Base-by-base conservation (phyloP, 2,329 filamentous ascomycete genomes). In the Orbilia javanica region DNA sequence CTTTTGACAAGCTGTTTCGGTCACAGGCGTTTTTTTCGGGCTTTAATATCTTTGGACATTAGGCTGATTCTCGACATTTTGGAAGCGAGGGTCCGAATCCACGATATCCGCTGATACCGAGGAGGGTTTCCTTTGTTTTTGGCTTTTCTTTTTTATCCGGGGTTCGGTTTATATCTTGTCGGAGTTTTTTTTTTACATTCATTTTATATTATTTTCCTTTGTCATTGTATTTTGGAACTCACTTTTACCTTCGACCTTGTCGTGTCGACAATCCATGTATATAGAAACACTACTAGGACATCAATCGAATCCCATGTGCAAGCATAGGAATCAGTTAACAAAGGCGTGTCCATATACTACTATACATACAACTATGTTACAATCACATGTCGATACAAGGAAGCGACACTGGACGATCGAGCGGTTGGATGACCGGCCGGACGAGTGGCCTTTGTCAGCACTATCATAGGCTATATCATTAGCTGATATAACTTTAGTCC, bases 21-120 rank as follows among this genome's bases (percentile, higher is more conserved):
- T 57, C 22, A 18, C 31, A 25, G 34, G 34, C 31, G 55, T 60
- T 60, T 20, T 44, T 36, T 42, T 42, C 34, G 55, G 55, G 10
- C 5, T 60, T 42, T 42, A 60, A 57, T 50, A 34, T 55, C 18
- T 65, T 60, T 44, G 18, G 18, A 20, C 25, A 73, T 73, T 53
- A 73, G 69, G 60, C 69, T 73, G 69, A 73, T 73, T 73, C 57
- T 65, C 36, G 60, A 55, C 62, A 22, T 18, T 44, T 64, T 73
- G 69, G 69, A 73, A 73, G 69, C 69, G 69, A 73, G 60, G 29
- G 69, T 39, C 67, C 67, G 44, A 71, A 70, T 60, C 25, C 46
- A 53, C 44, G 67, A 64, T 71, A 62, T 31, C 66, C 52, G 52
- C 27, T 55, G 39, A 44, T 48, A 31, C 44, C 50, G 53, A 34